Conservation (phyloP, 2,329 filamentous ascomycete species). For the Sarocladium strictum region DNA sequence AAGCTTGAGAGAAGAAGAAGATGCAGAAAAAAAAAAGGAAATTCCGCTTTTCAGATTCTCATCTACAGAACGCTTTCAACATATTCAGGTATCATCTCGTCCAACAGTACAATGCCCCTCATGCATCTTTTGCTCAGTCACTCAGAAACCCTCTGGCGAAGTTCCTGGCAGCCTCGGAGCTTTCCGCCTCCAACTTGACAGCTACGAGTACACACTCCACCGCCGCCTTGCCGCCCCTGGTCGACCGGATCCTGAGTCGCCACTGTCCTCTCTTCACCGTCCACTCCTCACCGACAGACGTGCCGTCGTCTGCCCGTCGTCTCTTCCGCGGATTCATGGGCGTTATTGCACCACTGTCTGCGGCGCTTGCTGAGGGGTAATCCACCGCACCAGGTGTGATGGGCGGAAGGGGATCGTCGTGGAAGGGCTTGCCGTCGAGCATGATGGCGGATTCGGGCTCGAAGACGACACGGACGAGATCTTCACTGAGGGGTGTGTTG, state of each 20-base stretch:
- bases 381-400: not conserved
- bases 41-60: not conserved
- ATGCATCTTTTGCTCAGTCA: slow-evolving; percentile 11
- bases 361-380: not conserved
- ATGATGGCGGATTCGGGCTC: slow-evolving; percentile 52
- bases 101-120: too few relatives aligned
- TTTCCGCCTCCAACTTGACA: slow-evolving; percentile 70
- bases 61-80: not conserved
- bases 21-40: too few relatives aligned
- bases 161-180: slow-evolving; percentile 62
- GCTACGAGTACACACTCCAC: slow-evolving; percentile 69
- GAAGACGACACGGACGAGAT: slow-evolving; percentile 60
- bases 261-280: slow-evolving; percentile 64
- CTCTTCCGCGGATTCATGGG: slow-evolving; percentile 35
- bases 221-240: slow-evolving; percentile 41
- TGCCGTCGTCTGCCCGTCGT: slow-evolving; percentile 32
- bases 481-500: slow-evolving; percentile 63
- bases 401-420: not conserved
- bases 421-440: slow-evolving; percentile 45
- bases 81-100: not conserved
- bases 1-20: too few relatives aligned
- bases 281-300: slow-evolving; percentile 42
- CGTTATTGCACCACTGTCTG: not conserved
- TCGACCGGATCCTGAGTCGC: slow-evolving; percentile 59
- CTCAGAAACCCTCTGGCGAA: slow-evolving; percentile 55